Base-by-base conservation (phyloP, 2,329 filamentous ascomycete genomes). In the Daldinia eschscholtzii region DNA sequence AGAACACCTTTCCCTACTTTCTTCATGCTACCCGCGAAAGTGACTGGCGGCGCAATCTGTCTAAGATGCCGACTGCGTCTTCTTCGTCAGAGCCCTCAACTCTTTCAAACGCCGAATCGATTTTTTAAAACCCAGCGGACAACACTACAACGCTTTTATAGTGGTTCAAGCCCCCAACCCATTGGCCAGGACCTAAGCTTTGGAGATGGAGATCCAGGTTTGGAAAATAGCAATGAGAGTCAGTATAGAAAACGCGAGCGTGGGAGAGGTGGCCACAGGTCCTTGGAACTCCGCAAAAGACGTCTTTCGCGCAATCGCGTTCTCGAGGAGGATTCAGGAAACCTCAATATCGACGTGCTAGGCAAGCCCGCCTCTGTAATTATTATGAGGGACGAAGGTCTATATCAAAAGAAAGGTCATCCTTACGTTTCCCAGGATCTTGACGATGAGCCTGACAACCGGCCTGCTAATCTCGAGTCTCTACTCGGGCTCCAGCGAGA, bases 301-400 rank as follows among this genome's bases (percentile, higher is more conserved):
- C 70, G 70, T 28, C 4, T 68, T n/a, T 74, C 76, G 48, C 64
- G 74, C n/a, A 68, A 73, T 59, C 71, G 75, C 46, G 9, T 78
- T 20, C 66, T 78, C 26, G 61, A 60, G 2, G 76, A 79, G 67
- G 60, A 55, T 20, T 26, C 64, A 10, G 65, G 30, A 15, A 69
- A 42, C n/a, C 72, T 84, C 6, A 72, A 68, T 3, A 64, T 78
- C 13, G 70, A 75, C 30, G 79, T 81, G 59, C 70, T 84, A 12
- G 82, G 82, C 2, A 76, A 78, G 65, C 78, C 79, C 2, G 81
- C 82, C 12, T 79, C 83, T 15, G 83, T 84, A 26, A 82, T 88
- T 52, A 79, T 88, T 39, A 78, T 88, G 77, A 80, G 74, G 63
- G 80, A 83, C 41, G 68, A 68, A n/a, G 76, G 76, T 4, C 26